Conservation (phyloP, 345 rosid species). For the Lumnitzera racemosa region DNA sequence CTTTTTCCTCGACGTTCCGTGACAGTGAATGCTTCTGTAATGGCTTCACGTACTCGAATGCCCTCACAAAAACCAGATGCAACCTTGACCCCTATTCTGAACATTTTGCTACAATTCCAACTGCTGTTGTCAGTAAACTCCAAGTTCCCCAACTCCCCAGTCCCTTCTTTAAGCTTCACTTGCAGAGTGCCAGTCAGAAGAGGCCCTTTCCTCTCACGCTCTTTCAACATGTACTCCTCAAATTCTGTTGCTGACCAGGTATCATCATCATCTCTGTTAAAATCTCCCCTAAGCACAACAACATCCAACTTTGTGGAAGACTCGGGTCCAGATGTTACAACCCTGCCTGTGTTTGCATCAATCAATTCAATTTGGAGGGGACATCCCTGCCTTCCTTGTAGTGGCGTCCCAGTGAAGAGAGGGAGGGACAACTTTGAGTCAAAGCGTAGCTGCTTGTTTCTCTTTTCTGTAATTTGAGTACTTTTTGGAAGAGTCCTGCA, state of each 20-base stretch:
- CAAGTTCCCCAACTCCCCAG: slow-evolving; percentile 29
- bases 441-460: slow-evolving; percentile 30
- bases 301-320: slow-evolving; percentile 25
- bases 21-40: slow-evolving; percentile 30
- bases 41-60: slow-evolving; percentile 29
- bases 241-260: slow-evolving; percentile 26
- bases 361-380: slow-evolving; percentile 21
- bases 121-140: slow-evolving; percentile 34
- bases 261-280: slow-evolving; percentile 24
- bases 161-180: slow-evolving; percentile 30
- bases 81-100: slow-evolving; percentile 34
- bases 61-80: slow-evolving; percentile 27
- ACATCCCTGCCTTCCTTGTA: slow-evolving; percentile 27
- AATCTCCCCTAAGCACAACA: slow-evolving; percentile 34
- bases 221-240: slow-evolving; percentile 25
- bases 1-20: slow-evolving; percentile 33
- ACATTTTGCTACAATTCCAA: slow-evolving; percentile 35
- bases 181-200: slow-evolving; percentile 31
- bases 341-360: slow-evolving; percentile 19
- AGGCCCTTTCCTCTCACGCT: slow-evolving; percentile 34
- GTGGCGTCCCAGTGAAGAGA: slow-evolving; percentile 27
- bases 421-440: slow-evolving; percentile 23
- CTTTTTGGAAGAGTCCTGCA: slow-evolving; percentile 23
- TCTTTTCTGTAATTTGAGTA: slow-evolving; percentile 16
- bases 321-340: slow-evolving; percentile 28